Conservation (phyloP, 805 yeast species). For the Myxozyma vanderwaltii region DNA sequence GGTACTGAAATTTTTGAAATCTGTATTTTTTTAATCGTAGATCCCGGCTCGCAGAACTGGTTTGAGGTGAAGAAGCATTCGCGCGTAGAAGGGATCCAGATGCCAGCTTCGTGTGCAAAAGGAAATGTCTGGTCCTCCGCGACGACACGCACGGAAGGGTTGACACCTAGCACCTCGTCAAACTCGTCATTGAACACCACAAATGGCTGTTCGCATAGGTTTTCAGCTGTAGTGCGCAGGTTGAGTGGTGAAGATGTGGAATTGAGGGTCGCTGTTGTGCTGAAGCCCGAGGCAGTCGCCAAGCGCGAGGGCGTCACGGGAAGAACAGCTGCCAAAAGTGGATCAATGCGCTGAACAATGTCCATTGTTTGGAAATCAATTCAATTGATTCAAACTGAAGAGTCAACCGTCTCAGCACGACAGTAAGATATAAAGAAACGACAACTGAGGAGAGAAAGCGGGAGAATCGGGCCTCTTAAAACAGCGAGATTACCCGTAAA, state of each 20-base stretch:
- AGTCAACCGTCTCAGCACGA: no score
- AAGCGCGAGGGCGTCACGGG: slow-evolving; percentile 4
- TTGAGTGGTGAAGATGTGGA: background rate
- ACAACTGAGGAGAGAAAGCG: no score
- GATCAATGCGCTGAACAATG: slow-evolving; percentile 7
- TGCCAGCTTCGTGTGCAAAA: slow-evolving; percentile 41
- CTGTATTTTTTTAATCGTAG: slow-evolving; percentile 3
- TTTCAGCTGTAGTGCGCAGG: slow-evolving; percentile 3
- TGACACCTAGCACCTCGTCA: slow-evolving; percentile 27
- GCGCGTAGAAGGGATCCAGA: slow-evolving; percentile 36
- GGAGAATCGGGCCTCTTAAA: background rate
- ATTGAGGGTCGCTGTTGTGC: slow-evolving; percentile 1
- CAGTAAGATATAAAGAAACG: background rate
- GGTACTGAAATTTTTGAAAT: slow-evolving; percentile 26
- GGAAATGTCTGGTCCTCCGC: slow-evolving; percentile 32
- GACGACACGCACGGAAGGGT: slow-evolving; percentile 29
- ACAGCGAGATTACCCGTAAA: no score
- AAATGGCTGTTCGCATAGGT: slow-evolving; percentile 23
- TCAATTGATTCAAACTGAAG: background rate
- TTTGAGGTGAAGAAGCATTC: slow-evolving; percentile 40
- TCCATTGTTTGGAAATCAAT: background rate
- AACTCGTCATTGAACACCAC: slow-evolving; percentile 33
- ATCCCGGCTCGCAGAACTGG: slow-evolving; percentile 26
- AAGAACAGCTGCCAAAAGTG: slow-evolving; percentile 6
- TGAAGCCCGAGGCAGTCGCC: slow-evolving; percentile 6